Base-by-base conservation (phyloP, 352 stramenopile genomes). In the Phytophthora ramorum region DNA sequence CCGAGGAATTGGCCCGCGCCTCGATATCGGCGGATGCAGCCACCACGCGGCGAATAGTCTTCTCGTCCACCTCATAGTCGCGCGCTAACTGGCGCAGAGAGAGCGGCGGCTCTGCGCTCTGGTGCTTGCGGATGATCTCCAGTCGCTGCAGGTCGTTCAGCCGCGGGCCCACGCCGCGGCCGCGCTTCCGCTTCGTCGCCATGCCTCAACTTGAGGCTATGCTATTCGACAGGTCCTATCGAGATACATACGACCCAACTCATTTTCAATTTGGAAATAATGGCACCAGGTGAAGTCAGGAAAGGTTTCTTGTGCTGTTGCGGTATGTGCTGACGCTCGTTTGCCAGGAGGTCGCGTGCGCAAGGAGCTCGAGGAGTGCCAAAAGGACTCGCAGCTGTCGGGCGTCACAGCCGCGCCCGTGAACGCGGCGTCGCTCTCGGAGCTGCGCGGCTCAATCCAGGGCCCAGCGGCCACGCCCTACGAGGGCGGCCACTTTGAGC, bases 281-380 rank as follows among this genome's bases (percentile, higher is more conserved):
- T 51, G 45, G 45, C 45, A 2, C 45, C 45, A 51, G 45, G 45
- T 51, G 22, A 49, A n/a, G n/a, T 32, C 26, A 32, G 16, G 40
- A 17, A n/a, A 47, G 10, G n/a, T 24, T 24, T 47, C 40, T 24
- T 24, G 22, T 34, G 20, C 19, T 16, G n/a, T 16, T 47, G 7
- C 14, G 28, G 17, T 26, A 47, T 16, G 40, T 24, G 8, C 40
- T 47, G 19, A 47, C 40, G 40, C 37, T 43, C 16, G 37, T 43
- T 4, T 14, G 22, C n/a, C 49, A 90, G 81, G 77, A 50, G 79
- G 83, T 45, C 87, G 89, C 48, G 83, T 97, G 47, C 79, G 83
- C 16, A 97, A 97, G 66, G 91, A 97, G 61, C 75, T 97, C 46
- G 83, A 90, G 7, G 91, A 97, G 69, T 96, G 90, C 52, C 86